A percentile compares a stretch with the other conserved stretches of the same genome.
Evolutionary conservation across 768 basidiomycete species (phyloP).

Genomic region (Trametes punicea): DNA sequence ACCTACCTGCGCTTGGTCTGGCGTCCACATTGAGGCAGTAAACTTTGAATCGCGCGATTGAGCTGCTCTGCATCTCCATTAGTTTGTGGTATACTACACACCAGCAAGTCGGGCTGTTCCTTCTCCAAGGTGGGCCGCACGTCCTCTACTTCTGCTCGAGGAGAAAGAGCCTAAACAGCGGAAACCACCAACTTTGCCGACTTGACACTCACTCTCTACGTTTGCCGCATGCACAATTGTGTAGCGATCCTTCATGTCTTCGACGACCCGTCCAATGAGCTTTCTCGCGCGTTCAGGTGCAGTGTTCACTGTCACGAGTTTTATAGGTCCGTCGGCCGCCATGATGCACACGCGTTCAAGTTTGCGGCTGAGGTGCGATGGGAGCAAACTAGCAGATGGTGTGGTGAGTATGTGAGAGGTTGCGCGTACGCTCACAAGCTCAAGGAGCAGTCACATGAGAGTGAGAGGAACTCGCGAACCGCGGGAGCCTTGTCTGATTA

Average conservation of each 20-base stretch:
- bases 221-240: slow-evolving; percentile 20
- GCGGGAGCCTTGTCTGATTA: no score
- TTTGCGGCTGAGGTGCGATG: neutral
- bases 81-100: neutral
- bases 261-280: slow-evolving; percentile 20
- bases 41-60: neutral
- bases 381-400: neutral
- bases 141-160: slow-evolving; percentile 21
- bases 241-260: slow-evolving; percentile 19
- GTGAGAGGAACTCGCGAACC: no score
- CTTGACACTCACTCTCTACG: slow-evolving; percentile 19
- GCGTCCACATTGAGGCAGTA: slow-evolving; percentile 24
- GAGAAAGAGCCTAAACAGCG: no score
- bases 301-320: slow-evolving; percentile 21
- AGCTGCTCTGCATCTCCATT: no score
- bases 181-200: no score
- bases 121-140: slow-evolving; percentile 10
- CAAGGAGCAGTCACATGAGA: no score
- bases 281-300: slow-evolving; percentile 21
- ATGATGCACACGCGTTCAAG: neutral
- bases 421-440: no score
- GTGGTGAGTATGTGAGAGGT: neutral
- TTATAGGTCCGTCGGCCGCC: neutral
- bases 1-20: slow-evolving; percentile 19
- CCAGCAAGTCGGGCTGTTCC: slow-evolving; percentile 19